Evolutionary conservation across 768 basidiomycete species (phyloP).

Genomic region (Rhizopogon rudus): DNA sequence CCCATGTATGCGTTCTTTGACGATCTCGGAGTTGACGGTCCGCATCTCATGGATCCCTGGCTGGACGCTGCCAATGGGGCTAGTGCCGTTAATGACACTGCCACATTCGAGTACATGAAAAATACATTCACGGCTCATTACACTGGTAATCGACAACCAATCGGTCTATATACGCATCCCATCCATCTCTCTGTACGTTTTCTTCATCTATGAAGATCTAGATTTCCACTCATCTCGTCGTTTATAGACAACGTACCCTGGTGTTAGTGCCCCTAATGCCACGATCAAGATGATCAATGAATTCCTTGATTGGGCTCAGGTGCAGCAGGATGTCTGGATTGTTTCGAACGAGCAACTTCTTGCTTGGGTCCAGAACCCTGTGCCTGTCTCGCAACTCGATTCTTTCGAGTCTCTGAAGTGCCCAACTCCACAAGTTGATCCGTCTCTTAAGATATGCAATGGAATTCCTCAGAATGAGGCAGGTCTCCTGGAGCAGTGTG

Average conservation of each 20-base stretch:
- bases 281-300: slow-evolving; percentile 73
- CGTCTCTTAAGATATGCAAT: slow-evolving; percentile 61
- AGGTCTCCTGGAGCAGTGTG: slow-evolving; percentile 56
- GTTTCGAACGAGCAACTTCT: slow-evolving; percentile 69
- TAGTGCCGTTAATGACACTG: slow-evolving; percentile 46
- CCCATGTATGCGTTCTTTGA: slow-evolving; percentile 83
- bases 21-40: slow-evolving; percentile 43
- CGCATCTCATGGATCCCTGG: slow-evolving; percentile 84
- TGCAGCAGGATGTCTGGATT: slow-evolving; percentile 68
- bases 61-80: slow-evolving; percentile 58
- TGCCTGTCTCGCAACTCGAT: slow-evolving; percentile 55
- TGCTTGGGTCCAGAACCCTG: slow-evolving; percentile 69
- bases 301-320: slow-evolving; percentile 80
- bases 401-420: slow-evolving; percentile 54
- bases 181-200: slow-evolving; percentile 58
- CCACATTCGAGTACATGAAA: slow-evolving; percentile 69
- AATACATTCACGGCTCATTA: slow-evolving; percentile 72
- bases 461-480: slow-evolving; percentile 66
- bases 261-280: slow-evolving; percentile 41
- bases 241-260: slow-evolving; percentile 52
- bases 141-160: slow-evolving; percentile 68
- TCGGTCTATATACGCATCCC: slow-evolving; percentile 80
- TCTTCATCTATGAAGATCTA: neutral
- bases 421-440: slow-evolving; percentile 52
- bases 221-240: neutral